Conservation (phyloP, 192 early-diverging fungal genomes). For the Mortierella antarctica region DNA sequence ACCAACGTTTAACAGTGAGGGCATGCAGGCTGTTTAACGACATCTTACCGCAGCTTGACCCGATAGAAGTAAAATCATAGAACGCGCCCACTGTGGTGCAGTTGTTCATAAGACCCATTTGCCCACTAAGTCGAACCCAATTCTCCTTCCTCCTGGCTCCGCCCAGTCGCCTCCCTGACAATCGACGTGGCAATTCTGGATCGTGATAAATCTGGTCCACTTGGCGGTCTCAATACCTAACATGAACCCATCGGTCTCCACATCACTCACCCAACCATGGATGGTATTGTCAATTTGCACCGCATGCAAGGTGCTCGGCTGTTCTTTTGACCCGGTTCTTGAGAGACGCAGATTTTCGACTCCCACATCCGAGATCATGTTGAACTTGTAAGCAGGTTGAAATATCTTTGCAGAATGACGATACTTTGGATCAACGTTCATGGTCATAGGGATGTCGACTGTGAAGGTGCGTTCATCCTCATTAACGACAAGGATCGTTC, state of each 20-base stretch:
- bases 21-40: not conserved
- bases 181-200: constrained; percentile 44
- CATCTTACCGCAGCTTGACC: constrained; percentile 31
- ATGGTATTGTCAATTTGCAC: constrained; percentile 32
- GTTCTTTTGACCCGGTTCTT: constrained; percentile 13
- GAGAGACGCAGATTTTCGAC: constrained; percentile 42
- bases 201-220: constrained; percentile 42
- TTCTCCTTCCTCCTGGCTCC: constrained; percentile 30
- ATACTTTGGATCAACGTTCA: constrained; percentile 45
- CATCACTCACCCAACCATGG: constrained; percentile 46
- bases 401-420: constrained; percentile 32
- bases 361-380: constrained; percentile 35
- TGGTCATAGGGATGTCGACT: constrained; percentile 45
- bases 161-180: constrained; percentile 28
- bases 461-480: constrained; percentile 25
- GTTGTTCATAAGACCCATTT: constrained; percentile 47
- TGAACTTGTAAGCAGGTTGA: constrained; percentile 36
- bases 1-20: no score
- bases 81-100: constrained; percentile 41
- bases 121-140: constrained; percentile 44
- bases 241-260: constrained; percentile 31
- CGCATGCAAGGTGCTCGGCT: constrained; percentile 40
- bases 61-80: constrained; percentile 42
- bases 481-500: constrained; percentile 43
- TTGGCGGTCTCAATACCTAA: constrained; percentile 28